A percentile compares a stretch with the other conserved stretches of the same genome.
These are phyloP conservation scores for Chrysopogon serrulatus DNA, from an alignment of 176 grass and related monocot genomes.

Conservation along the genomic window DNA sequence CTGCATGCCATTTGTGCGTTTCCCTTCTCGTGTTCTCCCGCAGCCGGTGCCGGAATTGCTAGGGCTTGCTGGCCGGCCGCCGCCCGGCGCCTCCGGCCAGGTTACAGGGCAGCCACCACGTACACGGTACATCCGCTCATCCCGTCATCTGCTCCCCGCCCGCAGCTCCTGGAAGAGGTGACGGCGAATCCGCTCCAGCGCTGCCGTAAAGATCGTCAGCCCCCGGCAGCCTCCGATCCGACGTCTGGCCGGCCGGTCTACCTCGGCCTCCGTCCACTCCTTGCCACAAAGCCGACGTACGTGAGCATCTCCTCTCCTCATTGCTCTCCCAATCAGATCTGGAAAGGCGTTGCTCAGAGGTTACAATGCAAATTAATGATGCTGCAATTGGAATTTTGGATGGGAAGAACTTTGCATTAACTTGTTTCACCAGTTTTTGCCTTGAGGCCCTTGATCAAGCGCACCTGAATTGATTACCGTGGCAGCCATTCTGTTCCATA, in stretches of 20 bases:
- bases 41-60: background rate
- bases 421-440: background rate
- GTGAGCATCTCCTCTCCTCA: background rate
- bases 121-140: no score
- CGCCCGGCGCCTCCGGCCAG: background rate
- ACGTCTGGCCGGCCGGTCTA: background rate
- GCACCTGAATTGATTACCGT: no score
- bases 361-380: background rate
- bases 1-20: background rate
- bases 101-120: background rate
- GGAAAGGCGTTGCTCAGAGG: background rate
- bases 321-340: background rate
- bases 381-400: background rate
- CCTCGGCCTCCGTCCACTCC: background rate
- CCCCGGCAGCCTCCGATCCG: background rate
- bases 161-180: background rate
- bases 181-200: background rate
- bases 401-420: background rate
- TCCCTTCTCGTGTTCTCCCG: background rate
- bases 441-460: no score
- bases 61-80: background rate
- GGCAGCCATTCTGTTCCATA: no score
- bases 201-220: background rate
- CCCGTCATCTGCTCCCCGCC: background rate
- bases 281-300: background rate